Conservation (phyloP, 2,329 filamentous ascomycete genomes). For the Fusarium praegraminearum region DNA sequence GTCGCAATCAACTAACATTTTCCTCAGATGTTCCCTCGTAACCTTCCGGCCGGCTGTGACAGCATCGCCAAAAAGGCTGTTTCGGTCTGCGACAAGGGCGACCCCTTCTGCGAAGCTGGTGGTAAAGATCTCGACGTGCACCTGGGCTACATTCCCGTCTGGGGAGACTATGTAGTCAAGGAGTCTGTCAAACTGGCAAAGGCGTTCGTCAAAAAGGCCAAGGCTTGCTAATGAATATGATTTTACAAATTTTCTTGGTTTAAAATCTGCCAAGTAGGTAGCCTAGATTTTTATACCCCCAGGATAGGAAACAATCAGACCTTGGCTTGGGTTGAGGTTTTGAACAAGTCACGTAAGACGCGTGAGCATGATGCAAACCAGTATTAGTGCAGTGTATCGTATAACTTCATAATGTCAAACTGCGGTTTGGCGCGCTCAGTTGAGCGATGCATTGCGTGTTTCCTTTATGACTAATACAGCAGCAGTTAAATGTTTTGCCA, state of each 20-base stretch:
- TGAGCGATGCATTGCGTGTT: not conserved
- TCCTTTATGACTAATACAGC: no score
- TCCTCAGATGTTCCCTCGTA: constrained; percentile 29
- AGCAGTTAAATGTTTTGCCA: not conserved
- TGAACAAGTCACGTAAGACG: not conserved
- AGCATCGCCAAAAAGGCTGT: constrained; percentile 21
- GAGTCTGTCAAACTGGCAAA: constrained; percentile 46
- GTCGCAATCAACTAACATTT: not conserved
- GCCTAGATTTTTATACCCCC: not conserved
- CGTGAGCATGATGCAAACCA: not conserved
- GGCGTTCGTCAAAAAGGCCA: constrained; percentile 36
- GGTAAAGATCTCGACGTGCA: constrained; percentile 28
- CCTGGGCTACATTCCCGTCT: constrained; percentile 31
- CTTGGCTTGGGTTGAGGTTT: not conserved
- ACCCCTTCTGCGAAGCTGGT: constrained; percentile 35
- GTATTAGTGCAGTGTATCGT: not conserved
- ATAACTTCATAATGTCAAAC: no score
- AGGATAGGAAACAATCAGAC: not conserved
- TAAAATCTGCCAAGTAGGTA: not conserved
- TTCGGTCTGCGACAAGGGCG: constrained; percentile 37
- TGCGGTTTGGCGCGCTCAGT: no score
- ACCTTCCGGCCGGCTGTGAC: constrained; percentile 18
- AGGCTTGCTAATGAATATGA: not conserved
- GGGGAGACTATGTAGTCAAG: constrained; percentile 44
- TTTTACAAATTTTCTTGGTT: not conserved